Evolutionary conservation across 2,329 filamentous ascomycete species (phyloP), one percentile per base, ranked within the genome.

Genomic region (Cytospora paraplurivora): DNA sequence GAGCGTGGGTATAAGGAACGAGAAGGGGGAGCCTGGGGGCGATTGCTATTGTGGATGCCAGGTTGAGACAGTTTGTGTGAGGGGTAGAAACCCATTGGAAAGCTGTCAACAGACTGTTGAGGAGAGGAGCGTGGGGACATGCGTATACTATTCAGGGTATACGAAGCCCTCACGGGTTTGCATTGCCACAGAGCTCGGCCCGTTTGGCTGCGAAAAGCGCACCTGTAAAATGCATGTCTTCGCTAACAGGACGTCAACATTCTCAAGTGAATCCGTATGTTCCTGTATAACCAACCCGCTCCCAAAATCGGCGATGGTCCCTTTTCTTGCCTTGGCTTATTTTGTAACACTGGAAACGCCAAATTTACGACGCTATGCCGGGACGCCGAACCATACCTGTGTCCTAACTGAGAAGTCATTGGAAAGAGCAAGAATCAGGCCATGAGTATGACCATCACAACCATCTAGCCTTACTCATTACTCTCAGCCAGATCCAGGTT

Each of bases 401-500:
- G n/a, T 4, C 35, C 50, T 27, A 17, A 6, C 41, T 1, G 8
- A 19, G 7, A 2, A 47, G 8, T 15, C 2, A 15, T 35, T 13
- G 53, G 33, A 33, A 33, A n/a, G 47, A 51, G 49, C 13, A 32
- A 15, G 47, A 59, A 10, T 3, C 19, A 41, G 52, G 15, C 10
- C 21, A 52, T 33, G 21, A 41, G 6, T 10, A 13, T 37, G 35
- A 37, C 35, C 35, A 8, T 37, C 12, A 37, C 35, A 37, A 37
- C 12, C 12, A 6, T 33, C 27, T 2, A 32, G 27, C 2, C 68
- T 73, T 76, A 80, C 47, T 80, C 78, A 74, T 81, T 78, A 69
- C 85, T 87, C 34, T 81, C 81, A 69, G 83, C 82, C 63, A 87
- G 74, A 69, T 87, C 83, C 72, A 80, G 76, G 56, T 79, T 83